Conservation (phyloP, 768 basidiomycete genomes). For the Arthromyces matolae region DNA sequence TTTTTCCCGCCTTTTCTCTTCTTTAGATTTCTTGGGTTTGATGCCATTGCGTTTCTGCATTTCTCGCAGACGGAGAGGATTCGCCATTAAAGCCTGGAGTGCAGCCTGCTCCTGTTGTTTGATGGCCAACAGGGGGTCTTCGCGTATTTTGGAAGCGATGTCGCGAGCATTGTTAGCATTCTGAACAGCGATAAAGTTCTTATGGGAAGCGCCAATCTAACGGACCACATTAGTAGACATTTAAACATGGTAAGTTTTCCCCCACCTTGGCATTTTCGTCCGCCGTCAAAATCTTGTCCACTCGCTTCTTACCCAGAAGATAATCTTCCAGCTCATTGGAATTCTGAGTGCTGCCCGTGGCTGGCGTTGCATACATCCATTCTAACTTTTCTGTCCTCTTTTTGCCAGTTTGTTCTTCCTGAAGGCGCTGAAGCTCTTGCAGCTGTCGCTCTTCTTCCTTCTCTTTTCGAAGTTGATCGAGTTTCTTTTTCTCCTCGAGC, state of each 20-base stretch:
- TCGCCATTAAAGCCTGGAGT: slow-evolving; percentile 80
- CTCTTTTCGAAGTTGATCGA: slow-evolving; percentile 95
- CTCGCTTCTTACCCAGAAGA: slow-evolving; percentile 93
- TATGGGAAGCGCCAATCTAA: slow-evolving; percentile 81
- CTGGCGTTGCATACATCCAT: slow-evolving; percentile 99
- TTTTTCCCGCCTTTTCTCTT: slow-evolving; percentile 51
- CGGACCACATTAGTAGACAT: too few species aligned
- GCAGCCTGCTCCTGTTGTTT: slow-evolving; percentile 97
- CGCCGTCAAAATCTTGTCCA: slow-evolving; percentile 90
- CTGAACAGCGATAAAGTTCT: slow-evolving; percentile 91
- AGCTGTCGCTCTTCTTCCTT: slow-evolving; percentile 96
- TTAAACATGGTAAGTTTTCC: slow-evolving; percentile 10
- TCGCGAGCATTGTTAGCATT: slow-evolving; percentile 91
- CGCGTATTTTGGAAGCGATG: slow-evolving; percentile 88
- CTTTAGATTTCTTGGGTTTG: slow-evolving; percentile 74
- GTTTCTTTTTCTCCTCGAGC: slow-evolving; percentile 98
- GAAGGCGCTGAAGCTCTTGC: slow-evolving; percentile 92
- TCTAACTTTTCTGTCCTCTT: slow-evolving; percentile 92
- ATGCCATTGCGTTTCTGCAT: slow-evolving; percentile 81
- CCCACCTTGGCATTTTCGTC: slow-evolving; percentile 87
- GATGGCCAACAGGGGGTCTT: slow-evolving; percentile 95
- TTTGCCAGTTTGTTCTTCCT: slow-evolving; percentile 93
- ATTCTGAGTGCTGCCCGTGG: slow-evolving; percentile 82
- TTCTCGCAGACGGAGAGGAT: slow-evolving; percentile 79
- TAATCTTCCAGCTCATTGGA: slow-evolving; percentile 95